A percentile compares a stretch with the other conserved stretches of the same genome.
phyloP scores from a whole-genome alignment of 139 green algal species.

The Marvania coccoides region DNA sequence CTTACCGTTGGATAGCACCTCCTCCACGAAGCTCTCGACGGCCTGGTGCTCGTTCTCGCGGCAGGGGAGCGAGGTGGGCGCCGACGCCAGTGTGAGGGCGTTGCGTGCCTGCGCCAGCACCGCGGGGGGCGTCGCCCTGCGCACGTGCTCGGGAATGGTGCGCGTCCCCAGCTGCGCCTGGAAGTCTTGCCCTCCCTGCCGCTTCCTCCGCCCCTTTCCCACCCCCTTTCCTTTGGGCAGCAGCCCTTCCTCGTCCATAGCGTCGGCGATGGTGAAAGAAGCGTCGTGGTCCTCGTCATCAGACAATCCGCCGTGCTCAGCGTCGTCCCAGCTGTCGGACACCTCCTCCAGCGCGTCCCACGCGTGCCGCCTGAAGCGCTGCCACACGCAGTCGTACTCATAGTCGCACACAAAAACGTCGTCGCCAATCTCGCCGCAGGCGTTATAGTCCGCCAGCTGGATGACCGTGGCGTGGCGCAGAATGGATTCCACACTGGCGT shows the following conservation, averaged over 20 bases:
- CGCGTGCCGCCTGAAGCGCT: conserved; percentile 10
- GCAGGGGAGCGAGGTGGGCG: conserved; percentile 65
- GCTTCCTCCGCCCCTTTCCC: not conserved
- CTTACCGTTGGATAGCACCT: conserved; percentile 41
- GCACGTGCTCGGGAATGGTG: conserved; percentile 4
- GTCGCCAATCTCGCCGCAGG: conserved; percentile 26
- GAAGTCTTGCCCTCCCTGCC: conserved; percentile 8
- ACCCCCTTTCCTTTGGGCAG: not conserved
- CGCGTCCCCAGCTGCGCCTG: conserved; percentile 6
- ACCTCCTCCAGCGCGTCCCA: not conserved
- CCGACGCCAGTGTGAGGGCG: conserved; percentile 46
- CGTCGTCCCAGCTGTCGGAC: not conserved
- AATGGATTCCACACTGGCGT: conserved; percentile 31
- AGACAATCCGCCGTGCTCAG: not conserved
- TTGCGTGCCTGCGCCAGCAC: conserved; percentile 14
- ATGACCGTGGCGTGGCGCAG: conserved; percentile 31
- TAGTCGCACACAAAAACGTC: conserved; percentile 87
- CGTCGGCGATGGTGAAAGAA: conserved; percentile 1
- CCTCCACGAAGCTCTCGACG: conserved; percentile 55
- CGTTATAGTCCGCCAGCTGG: conserved; percentile 9
- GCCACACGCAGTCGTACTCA: conserved; percentile 41
- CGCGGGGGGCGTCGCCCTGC: not conserved
- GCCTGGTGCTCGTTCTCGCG: conserved; percentile 62
- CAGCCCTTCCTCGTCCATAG: not conserved
- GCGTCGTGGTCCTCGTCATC: conserved; percentile 6